Conservation (phyloP, 2,329 filamentous ascomycete genomes). For the Neurospora sp. region DNA sequence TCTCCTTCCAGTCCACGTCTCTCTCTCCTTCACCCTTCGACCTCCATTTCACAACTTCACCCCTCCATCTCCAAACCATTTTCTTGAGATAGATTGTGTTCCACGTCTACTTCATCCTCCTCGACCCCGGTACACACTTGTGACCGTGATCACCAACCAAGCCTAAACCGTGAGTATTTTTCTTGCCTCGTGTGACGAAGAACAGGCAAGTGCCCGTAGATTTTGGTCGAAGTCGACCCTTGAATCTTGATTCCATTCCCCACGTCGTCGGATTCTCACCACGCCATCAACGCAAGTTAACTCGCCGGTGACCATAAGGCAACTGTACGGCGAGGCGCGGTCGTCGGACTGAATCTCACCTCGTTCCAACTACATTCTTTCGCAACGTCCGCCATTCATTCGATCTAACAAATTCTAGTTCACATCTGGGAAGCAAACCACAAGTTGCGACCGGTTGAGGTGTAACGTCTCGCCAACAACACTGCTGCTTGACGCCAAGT, state of each 20-base stretch:
- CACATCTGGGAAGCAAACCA: not conserved
- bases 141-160: not conserved
- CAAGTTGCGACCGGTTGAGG: not conserved
- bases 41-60: not conserved
- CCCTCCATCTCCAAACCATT: not conserved
- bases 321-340: not conserved
- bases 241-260: not conserved
- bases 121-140: not conserved
- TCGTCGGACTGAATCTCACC: not conserved
- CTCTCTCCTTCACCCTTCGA: conserved; percentile 1
- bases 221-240: not conserved
- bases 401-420: not conserved
- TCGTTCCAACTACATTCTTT: not conserved
- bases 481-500: not conserved
- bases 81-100: not conserved
- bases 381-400: not conserved
- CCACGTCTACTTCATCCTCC: not conserved
- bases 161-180: not conserved
- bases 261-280: not conserved
- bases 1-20: not conserved
- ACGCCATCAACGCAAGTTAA: not conserved
- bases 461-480: not conserved
- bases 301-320: not conserved
- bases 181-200: not conserved
- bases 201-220: not conserved